Base-by-base conservation (phyloP, 495 filamentous ascomycete species). In the Xylaria acuta region DNA sequence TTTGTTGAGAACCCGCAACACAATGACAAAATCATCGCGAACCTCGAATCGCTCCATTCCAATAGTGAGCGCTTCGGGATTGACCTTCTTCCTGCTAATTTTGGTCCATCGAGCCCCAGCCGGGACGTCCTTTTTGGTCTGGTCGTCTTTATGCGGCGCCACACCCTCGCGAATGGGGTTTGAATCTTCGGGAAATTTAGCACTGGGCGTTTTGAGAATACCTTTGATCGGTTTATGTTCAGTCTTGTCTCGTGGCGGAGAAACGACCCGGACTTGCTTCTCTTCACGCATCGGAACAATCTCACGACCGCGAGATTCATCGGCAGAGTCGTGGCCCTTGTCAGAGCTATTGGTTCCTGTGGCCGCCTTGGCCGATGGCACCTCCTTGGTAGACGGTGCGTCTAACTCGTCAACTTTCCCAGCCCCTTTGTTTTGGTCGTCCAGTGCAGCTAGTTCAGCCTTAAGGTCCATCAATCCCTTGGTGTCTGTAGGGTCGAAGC, bases 91-190 rank as follows among this genome's bases (percentile, higher is more conserved):
- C 36, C 94, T 88, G 79, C 90, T 92, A 77, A 97, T 92, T 85
- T 95, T 97, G 49, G 94, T 97, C 94, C 94, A 97, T 56, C 93
- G 87, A 5, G 94, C 94, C 43, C 90, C 91, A 0, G 90, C 84
- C 7, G 93, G 94, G 67, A 95, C 92, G 30, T 90, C 89, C 58
- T 82, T 82, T 75, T 86, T 87, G 72, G 90, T 84, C 80, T 93
- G 92, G 62, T 92, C 90, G 65, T 94, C 93, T 80, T 95, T 96
- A 77, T 94, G 87, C 20, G 94, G 94, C 5, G 93, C 92, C 18
- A 96, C 94, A n/a, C 94, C 94, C 77, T 97, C 93, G 34, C 94
- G 84, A n/a, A 95, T 88, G 1, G 91, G 89, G 64, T 91, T 88
- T 0, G 88, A 86, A 40, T 97, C 89, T 74, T 96, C 93, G 0